Percentiles rank a stretch among this genome's conserved stretches.
These are phyloP conservation scores for Cercophora newfieldiana DNA, from an alignment of 495 filamentous ascomycete species.

Conservation along the genomic window DNA sequence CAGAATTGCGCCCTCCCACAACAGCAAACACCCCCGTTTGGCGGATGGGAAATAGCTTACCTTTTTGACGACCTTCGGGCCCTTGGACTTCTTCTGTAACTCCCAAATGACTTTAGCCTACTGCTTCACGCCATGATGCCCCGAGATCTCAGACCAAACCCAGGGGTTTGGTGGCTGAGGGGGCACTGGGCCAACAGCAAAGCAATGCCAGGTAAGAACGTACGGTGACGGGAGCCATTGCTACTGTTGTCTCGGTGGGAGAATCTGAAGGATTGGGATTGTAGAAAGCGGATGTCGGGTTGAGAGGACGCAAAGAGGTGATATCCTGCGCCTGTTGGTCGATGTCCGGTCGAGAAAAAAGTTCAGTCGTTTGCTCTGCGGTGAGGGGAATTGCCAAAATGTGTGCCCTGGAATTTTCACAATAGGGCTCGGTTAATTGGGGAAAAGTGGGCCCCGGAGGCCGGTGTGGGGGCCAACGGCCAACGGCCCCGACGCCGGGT, in stretches of 20 bases:
- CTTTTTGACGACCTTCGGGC: conserved; percentile 62
- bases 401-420: conserved; percentile 25
- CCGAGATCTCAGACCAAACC: conserved; percentile 23
- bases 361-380: conserved; percentile 1
- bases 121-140: conserved; percentile 70
- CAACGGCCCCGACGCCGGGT: neutral
- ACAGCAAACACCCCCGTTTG: no score
- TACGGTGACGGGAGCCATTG: conserved; percentile 72
- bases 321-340: conserved; percentile 49
- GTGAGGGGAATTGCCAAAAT: conserved; percentile 16
- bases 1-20: conserved; percentile 22
- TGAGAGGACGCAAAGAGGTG: conserved; percentile 69
- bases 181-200: conserved; percentile 75
- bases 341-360: conserved; percentile 21
- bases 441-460: neutral
- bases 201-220: conserved; percentile 70
- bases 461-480: neutral
- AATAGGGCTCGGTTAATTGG: conserved; percentile 26
- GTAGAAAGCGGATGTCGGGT: conserved; percentile 23
- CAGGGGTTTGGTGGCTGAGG: conserved; percentile 17
- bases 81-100: conserved; percentile 65
- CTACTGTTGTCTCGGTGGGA: conserved; percentile 24
- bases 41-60: conserved; percentile 38
- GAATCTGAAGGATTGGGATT: conserved; percentile 9
- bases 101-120: conserved; percentile 77